Evolutionary conservation across 345 rosid genomes (phyloP).

Genomic region (Turnera subulata): DNA sequence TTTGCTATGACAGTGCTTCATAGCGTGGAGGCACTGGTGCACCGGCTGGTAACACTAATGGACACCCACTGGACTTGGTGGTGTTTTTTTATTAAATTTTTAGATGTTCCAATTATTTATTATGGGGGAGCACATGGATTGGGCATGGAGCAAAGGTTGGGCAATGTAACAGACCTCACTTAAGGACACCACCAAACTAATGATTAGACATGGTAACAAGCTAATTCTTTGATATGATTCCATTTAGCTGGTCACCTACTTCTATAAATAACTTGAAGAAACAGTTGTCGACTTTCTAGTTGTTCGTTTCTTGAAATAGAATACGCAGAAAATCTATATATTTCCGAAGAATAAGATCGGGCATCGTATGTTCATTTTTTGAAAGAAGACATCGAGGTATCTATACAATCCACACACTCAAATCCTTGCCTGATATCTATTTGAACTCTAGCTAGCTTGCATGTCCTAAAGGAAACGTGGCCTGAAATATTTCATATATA

Average conservation of each 20-base stretch:
- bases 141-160: constrained; percentile 24
- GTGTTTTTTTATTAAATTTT: background rate
- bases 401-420: no score
- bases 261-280: background rate
- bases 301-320: background rate
- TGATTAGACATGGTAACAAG: constrained; percentile 35
- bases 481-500: no score
- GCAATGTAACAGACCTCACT: constrained; percentile 5
- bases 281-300: background rate
- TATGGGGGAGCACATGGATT: constrained; percentile 27
- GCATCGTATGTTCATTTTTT: no score
- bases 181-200: constrained; percentile 34
- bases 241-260: constrained; percentile 8
- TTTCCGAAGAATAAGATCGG: no score
- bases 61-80: background rate
- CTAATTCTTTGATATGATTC: constrained; percentile 13
- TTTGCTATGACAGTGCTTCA: no score
- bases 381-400: no score
- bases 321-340: no score
- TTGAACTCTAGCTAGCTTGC: no score
- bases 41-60: background rate
- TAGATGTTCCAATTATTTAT: background rate
- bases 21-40: no score
- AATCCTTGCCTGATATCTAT: no score
- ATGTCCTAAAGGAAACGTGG: no score